These are phyloP conservation scores for Mycena vitilis DNA, from an alignment of 768 basidiomycete genomes.

Conservation along the genomic window DNA sequence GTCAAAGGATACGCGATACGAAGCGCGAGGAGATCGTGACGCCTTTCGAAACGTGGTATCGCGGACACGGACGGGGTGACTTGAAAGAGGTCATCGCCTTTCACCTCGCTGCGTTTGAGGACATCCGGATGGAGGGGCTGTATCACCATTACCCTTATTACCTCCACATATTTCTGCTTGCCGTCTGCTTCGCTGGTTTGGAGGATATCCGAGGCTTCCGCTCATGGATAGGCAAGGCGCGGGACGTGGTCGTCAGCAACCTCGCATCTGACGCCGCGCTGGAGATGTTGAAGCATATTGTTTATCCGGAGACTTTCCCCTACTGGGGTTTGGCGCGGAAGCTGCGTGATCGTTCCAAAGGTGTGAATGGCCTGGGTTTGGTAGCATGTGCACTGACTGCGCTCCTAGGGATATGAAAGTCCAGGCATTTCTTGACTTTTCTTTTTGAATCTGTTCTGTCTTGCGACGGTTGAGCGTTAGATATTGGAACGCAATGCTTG, in stretches of 20 bases:
- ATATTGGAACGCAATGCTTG: too few species aligned
- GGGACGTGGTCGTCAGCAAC: conserved; percentile 25
- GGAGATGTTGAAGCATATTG: conserved; percentile 29
- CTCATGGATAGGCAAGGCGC: conserved; percentile 32
- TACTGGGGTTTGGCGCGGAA: conserved; percentile 22
- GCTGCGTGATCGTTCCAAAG: not conserved
- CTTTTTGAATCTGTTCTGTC: too few species aligned
- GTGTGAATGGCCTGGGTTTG: not conserved
- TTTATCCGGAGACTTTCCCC: conserved; percentile 30
- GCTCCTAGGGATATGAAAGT: too few species aligned
- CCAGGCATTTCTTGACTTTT: too few species aligned
- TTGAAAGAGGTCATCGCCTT: conserved; percentile 31
- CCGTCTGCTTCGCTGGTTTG: conserved; percentile 30
- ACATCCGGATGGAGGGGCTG: conserved; percentile 32
- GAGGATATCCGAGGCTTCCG: conserved; percentile 30
- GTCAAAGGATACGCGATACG: conserved; percentile 17
- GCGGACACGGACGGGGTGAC: conserved; percentile 8
- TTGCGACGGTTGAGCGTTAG: too few species aligned
- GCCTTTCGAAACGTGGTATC: conserved; percentile 30
- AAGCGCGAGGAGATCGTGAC: conserved; percentile 1
- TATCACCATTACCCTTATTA: conserved; percentile 21
- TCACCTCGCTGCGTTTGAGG: conserved; percentile 28
- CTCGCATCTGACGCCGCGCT: conserved; percentile 17
- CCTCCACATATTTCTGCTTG: conserved; percentile 25
- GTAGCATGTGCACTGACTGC: too few species aligned